phyloP scores from a whole-genome alignment of 768 basidiomycete genomes.

The Leccinum rimulosum region DNA sequence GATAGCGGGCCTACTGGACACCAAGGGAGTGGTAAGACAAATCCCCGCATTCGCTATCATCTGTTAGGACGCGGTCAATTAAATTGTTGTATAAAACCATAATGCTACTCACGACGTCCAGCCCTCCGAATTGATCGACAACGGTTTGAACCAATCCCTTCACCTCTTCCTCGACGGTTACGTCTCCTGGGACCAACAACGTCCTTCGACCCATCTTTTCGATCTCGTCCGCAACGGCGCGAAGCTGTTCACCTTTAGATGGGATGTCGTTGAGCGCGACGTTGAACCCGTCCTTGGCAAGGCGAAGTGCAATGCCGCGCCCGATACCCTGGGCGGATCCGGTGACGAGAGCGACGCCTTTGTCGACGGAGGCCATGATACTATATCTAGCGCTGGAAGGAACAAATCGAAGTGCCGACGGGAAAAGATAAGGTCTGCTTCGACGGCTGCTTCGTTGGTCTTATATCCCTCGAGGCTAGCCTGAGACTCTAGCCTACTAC shows the following conservation, averaged over 20 bases:
- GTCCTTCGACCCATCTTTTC: slow-evolving; percentile 10
- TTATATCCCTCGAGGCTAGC: neutral
- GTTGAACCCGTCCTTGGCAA: slow-evolving; percentile 20
- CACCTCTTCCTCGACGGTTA: neutral
- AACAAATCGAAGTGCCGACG: neutral
- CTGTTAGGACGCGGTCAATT: neutral
- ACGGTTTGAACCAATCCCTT: neutral
- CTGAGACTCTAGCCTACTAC: no score
- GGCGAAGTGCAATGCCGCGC: slow-evolving; percentile 13
- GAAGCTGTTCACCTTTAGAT: slow-evolving; percentile 7
- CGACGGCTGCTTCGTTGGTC: no score
- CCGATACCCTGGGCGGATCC: slow-evolving; percentile 31
- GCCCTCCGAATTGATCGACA: neutral
- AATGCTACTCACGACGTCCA: slow-evolving; percentile 5
- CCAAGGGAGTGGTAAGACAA: neutral
- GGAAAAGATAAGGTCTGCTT: neutral
- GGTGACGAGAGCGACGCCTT: slow-evolving; percentile 28
- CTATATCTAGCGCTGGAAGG: neutral
- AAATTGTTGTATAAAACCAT: neutral
- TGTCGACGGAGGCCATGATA: neutral
- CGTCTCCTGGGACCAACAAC: slow-evolving; percentile 12
- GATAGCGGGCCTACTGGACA: neutral
- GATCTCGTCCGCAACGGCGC: slow-evolving; percentile 6
- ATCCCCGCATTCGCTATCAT: slow-evolving; percentile 17
- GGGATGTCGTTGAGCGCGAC: slow-evolving; percentile 29